Percentiles rank a stretch among this genome's conserved stretches.
phyloP scores from a whole-genome alignment of 345 rosid species.

The Acer campestre region DNA sequence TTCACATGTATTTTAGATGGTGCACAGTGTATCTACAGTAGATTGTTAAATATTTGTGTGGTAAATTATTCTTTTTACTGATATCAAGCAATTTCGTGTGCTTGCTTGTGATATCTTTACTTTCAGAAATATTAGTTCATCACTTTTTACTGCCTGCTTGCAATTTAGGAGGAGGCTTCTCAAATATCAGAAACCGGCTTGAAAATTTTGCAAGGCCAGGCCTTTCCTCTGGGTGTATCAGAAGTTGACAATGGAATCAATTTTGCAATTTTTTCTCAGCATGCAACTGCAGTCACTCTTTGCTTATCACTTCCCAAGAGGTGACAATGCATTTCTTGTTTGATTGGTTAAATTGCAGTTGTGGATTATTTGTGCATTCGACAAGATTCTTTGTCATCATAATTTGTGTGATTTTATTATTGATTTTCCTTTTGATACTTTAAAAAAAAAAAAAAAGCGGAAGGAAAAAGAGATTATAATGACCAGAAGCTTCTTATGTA shows the following conservation, averaged over 20 bases:
- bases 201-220: constrained; percentile 64
- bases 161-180: constrained; percentile 55
- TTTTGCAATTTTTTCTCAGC: constrained; percentile 83
- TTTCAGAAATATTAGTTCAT: not conserved
- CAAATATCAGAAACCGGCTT: constrained; percentile 42
- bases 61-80: not conserved
- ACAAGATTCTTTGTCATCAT: not conserved
- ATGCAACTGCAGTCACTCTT: constrained; percentile 78
- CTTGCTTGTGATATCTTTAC: not conserved
- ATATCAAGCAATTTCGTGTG: not conserved
- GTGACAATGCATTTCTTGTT: constrained; percentile 32
- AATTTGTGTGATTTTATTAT: not conserved
- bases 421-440: not conserved
- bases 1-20: not conserved
- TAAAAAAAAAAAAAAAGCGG: not conserved
- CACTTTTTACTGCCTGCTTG: constrained; percentile 1
- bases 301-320: constrained; percentile 72
- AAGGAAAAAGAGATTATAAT: not conserved
- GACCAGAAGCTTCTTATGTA: not conserved
- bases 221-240: constrained; percentile 83
- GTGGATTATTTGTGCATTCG: not conserved
- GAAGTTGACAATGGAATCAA: constrained; percentile 77
- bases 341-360: not conserved
- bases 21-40: not conserved
- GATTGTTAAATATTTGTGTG: not conserved